Base-by-base conservation (phyloP, 148 eudicot genomes). In the Arbutus unedo region DNA sequence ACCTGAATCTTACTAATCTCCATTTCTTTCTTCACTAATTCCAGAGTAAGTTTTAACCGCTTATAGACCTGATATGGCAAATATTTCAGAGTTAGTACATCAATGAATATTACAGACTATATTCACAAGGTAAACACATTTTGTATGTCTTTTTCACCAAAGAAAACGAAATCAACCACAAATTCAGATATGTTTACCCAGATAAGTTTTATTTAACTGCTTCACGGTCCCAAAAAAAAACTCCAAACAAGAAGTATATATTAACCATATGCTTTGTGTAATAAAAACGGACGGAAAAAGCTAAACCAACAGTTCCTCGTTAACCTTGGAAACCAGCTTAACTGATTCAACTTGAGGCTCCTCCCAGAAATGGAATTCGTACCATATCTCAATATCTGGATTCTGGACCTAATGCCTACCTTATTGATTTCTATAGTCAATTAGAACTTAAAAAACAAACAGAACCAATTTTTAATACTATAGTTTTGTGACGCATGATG, bases 1-100 rank as follows among this genome's bases (percentile, higher is more conserved):
- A 94, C 99, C 98, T 96, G 99, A 84, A 96, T 93, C 89, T 94
- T 96, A 88, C 98, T 94, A 57, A 97, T 94, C 90, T 97, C 99
- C 96, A 94, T 89, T 87, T 97, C 98, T 91, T 97, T 97, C 94
- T 97, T 97, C 86, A 94, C 92, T 80, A 97, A 83, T 81, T 94
- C 98, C 89, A 97, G 79, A 76, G 94, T 89, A 64, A 94, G 96
- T 76, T 93, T 88, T 81, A 97, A 87, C 76, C 99, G 89, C 88
- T 92, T 93, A 77, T 89, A 90, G 77, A 96, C 99, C 99, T 96
- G 87, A 44, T 80, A 74, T 66, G 51, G 79, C 43, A 85, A 74
- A 85, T 49, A 68, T 79, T 64, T 44, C 79, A 81, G 77, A 43
- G 41, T 64, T 43, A 84, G 14, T 55, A 82, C 16, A 67, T 43